Base-by-base conservation (phyloP, 129 eudicot species). In the Escallonia rubra region DNA sequence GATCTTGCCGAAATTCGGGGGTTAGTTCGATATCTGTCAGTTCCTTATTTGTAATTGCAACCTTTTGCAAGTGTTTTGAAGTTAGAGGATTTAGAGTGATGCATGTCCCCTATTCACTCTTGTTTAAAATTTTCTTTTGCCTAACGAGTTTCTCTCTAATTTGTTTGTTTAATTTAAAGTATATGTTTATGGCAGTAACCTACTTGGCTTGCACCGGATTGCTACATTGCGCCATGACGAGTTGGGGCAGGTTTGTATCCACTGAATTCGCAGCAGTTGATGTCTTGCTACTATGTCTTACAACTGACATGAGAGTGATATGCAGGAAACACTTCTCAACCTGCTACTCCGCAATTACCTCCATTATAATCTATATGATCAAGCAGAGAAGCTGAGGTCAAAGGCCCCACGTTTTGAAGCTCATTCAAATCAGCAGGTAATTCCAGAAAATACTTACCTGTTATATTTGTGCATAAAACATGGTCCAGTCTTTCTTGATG, bases 311-410 rank as follows among this genome's bases (percentile, higher is more conserved):
- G 51, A 34, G 45, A 63, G 47, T 67, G 2, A 38, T 38, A 53
- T 84, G 81, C 88, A 93, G 96, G 98, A 93, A 84, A 93, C 95
- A 43, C 95, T 93, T 81, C 89, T 93, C 44, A 93, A 93, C 67
- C 82, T 93, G 76, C 80, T 93, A 57, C 86, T 93, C 49, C 94
- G 96, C 68, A 93, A 93, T 72, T 93, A 93, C 59, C 88, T 93
- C 64, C 95, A 89, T 56, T 89, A 93, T 82, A 93, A 93, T 81
- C 34, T 82, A 23, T 82, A 78, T 78, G 87, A 82, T 63, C 78
- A 78, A 63, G 83, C 87, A 9, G 87, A 82, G 72, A 82, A 82
- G 73, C 67, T 82, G 72, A 78, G 87, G 61, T 78, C 87, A 38
- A 82, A 78, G 78, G 83, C 87, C 4, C 87, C 83, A 11, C 76